Conservation (phyloP, 176 grass and related monocot species). For the Triticum aestivum region DNA sequence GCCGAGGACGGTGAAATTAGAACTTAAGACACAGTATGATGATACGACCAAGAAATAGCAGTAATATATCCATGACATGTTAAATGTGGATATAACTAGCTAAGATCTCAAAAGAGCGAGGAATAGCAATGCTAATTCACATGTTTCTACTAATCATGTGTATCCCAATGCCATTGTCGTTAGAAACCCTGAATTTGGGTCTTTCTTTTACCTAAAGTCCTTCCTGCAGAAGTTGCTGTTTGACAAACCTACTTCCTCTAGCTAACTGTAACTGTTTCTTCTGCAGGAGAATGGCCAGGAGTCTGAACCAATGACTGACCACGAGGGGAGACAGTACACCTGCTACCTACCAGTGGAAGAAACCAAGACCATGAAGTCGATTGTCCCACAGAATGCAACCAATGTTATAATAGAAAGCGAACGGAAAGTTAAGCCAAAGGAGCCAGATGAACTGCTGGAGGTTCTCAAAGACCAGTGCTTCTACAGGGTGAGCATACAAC, state of each 20-base stretch:
- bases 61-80: too few relatives aligned
- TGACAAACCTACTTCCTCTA: not conserved
- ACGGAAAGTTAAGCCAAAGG: conserved; percentile 69
- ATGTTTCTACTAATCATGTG: not conserved
- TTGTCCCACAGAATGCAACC: conserved; percentile 77
- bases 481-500: conserved; percentile 58
- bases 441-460: conserved; percentile 90
- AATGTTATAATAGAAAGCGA: conserved; percentile 84
- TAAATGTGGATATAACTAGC: not conserved
- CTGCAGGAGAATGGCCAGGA: conserved; percentile 83
- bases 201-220: not conserved
- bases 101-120: not conserved
- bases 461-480: conserved; percentile 81
- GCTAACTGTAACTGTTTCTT: not conserved
- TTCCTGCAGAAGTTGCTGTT: not conserved
- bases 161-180: not conserved
- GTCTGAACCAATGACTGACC: conserved; percentile 60
- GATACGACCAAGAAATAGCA: too few relatives aligned
- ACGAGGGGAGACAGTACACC: conserved; percentile 66
- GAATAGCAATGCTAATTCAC: not conserved
- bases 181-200: not conserved
- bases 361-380: conserved; percentile 59
- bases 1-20: too few relatives aligned
- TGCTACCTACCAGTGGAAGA: conserved; percentile 90
- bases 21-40: too few relatives aligned